Base-by-base conservation (phyloP, 805 yeast genomes). In the Cyberlindnera veronae region DNA sequence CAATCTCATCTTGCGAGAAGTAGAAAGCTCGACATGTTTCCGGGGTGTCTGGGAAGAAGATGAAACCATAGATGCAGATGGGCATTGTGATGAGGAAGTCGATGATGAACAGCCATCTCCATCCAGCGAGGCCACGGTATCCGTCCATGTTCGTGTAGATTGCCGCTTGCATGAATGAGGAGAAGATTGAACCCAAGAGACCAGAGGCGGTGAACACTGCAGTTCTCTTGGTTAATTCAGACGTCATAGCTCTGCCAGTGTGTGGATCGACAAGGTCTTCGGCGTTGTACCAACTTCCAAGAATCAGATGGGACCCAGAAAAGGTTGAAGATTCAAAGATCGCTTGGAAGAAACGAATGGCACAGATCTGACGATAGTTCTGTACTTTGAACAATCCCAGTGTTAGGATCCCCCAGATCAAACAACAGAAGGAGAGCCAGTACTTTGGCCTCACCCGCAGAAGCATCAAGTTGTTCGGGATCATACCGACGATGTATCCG, bases 41-140 rank as follows among this genome's bases (percentile, higher is more conserved):
- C 10, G 82, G 81, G 3, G 68, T 63, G 51, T 79, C 83, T 11
- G 86, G 86, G 55, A 79, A 76, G 40, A 71, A 71, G 3, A 81
- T 34, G 29, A 75, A 66, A 1, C 86, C 84, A 46, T 72, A 77
- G 4, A 77, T 27, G 4, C 75, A 72, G 39, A 79, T 72, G 2
- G 83, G 83, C 3, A 79, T 51, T 1, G 84, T 77, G 32, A 79
- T 67, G 23, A 75, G 51, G 48, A 76, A 78, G 58, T 79, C 84
- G 45, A 79, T 75, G 32, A 80, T 74, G 53, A 77, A 80, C n/a
- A 79, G 55, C 84, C 84, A 79, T 57, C 80, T 68, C 84, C 84
- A 79, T 7, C 85, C 84, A 4, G 69, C 67, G 13, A 78, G 55
- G 1, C 39, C 75, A 72, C 48, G 72, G 24, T 35, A 24, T n/a